A percentile compares a stretch with the other conserved stretches of the same genome.
Conservation (phyloP, 2,329 filamentous ascomycete species). For the Thielaviopsis musarum region DNA sequence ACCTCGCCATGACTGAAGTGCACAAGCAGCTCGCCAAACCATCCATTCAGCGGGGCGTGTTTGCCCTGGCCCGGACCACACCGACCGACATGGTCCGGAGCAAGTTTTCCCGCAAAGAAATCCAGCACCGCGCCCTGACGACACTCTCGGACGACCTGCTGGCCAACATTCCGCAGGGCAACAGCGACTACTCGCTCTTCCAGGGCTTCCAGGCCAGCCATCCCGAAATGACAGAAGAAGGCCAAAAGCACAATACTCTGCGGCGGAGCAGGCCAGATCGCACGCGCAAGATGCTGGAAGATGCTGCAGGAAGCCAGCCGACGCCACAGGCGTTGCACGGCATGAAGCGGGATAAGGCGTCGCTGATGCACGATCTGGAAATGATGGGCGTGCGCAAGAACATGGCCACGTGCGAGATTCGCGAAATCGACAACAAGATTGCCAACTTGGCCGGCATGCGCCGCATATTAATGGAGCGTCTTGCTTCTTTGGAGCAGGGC, state of each 20-base stretch:
- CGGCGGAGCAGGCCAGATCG: constrained; percentile 46
- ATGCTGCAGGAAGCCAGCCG: constrained; percentile 32
- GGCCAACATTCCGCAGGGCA: constrained; percentile 62
- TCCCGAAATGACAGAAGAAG: constrained; percentile 52
- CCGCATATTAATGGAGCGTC: constrained; percentile 71
- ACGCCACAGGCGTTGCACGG: constrained; percentile 52
- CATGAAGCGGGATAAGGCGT: constrained; percentile 63
- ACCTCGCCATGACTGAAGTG: constrained; percentile 73
- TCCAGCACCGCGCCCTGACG: constrained; percentile 80
- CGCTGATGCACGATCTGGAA: constrained; percentile 71
- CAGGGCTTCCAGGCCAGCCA: constrained; percentile 89
- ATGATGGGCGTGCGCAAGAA: constrained; percentile 88
- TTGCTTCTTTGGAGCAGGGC: constrained; percentile 78
- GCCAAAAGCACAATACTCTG: constrained; percentile 37
- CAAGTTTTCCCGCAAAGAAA: constrained; percentile 77
- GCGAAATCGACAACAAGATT: constrained; percentile 93
- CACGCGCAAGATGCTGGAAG: constrained; percentile 58
- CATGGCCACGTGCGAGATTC: constrained; percentile 92
- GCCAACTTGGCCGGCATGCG: constrained; percentile 86
- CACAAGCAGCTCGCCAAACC: constrained; percentile 79
- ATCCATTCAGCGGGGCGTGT: constrained; percentile 71
- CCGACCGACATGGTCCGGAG: constrained; percentile 90
- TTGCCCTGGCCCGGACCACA: constrained; percentile 76
- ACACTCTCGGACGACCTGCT: constrained; percentile 84
- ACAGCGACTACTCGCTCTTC: constrained; percentile 83